phyloP scores from a whole-genome alignment of 495 filamentous ascomycete genomes.

The Penicillium ochrochloron region DNA sequence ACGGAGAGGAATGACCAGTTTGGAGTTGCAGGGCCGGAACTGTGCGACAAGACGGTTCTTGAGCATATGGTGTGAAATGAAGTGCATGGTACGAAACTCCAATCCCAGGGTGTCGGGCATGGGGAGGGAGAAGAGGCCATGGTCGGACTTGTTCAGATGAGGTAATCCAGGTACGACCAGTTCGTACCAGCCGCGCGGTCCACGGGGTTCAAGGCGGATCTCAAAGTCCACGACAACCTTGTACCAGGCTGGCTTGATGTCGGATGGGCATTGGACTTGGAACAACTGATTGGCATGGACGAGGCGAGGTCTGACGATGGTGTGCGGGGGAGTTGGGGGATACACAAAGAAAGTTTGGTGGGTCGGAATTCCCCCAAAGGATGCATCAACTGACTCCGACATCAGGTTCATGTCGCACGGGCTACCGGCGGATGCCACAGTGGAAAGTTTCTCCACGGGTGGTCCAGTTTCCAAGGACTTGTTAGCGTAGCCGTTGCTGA shows the following conservation, averaged over 20 bases:
- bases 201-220: conserved; percentile 26
- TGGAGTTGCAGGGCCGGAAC: conserved; percentile 25
- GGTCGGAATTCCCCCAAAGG: not conserved
- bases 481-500: not conserved
- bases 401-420: conserved; percentile 15
- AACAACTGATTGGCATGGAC: conserved; percentile 28
- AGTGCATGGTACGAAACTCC: conserved; percentile 40
- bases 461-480: not conserved
- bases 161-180: conserved; percentile 41
- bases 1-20: conserved; percentile 38
- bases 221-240: conserved; percentile 28
- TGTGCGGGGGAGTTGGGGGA: not conserved
- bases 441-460: conserved; percentile 18
- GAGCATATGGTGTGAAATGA: conserved; percentile 32
- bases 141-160: conserved; percentile 24
- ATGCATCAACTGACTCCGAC: conserved; percentile 2
- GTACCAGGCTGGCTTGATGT: conserved; percentile 25
- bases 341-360: conserved; percentile 7
- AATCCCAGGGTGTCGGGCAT: conserved; percentile 34
- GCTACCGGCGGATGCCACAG: conserved; percentile 20
- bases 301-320: conserved; percentile 24
- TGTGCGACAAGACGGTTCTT: conserved; percentile 43
- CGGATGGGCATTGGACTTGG: conserved; percentile 23
- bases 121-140: conserved; percentile 39
- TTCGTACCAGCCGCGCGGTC: conserved; percentile 35